A percentile compares a stretch with the other conserved stretches of the same genome.
Conservation (phyloP, 768 basidiomycete genomes). For the Erythrobasidium yunnanense region DNA sequence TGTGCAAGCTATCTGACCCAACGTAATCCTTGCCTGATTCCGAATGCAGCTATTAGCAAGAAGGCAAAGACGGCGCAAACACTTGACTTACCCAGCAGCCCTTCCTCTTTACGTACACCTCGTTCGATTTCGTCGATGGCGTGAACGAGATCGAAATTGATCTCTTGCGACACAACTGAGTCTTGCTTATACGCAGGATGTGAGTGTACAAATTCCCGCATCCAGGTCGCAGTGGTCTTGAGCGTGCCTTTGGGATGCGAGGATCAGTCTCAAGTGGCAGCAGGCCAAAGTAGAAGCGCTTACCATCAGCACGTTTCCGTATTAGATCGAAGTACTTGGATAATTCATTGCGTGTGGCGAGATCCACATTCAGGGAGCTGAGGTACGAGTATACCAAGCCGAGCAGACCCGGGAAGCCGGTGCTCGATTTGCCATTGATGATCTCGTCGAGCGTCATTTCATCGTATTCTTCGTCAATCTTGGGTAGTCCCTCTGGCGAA, state of each 20-base stretch:
- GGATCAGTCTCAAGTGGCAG: neutral
- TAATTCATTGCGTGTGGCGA: conserved; percentile 53
- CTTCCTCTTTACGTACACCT: conserved; percentile 14
- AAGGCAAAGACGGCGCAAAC: neutral
- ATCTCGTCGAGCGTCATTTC: conserved; percentile 88
- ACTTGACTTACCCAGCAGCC: conserved; percentile 7
- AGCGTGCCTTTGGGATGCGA: conserved; percentile 52
- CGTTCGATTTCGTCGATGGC: conserved; percentile 79
- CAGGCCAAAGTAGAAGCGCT: conserved; percentile 34
- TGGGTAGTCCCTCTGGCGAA: conserved; percentile 37
- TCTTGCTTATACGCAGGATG: conserved; percentile 88
- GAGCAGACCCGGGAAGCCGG: conserved; percentile 20
- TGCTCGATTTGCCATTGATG: conserved; percentile 64
- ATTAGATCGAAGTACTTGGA: conserved; percentile 70
- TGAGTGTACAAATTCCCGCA: conserved; percentile 74
- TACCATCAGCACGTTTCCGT: conserved; percentile 66
- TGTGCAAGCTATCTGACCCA: conserved; percentile 1
- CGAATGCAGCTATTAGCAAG: neutral
- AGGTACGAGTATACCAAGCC: conserved; percentile 49
- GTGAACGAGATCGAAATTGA: conserved; percentile 84
- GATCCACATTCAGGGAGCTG: conserved; percentile 67
- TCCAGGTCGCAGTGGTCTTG: conserved; percentile 82
- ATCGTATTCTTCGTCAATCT: conserved; percentile 71
- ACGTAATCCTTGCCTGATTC: conserved; percentile 2
- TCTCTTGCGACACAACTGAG: conserved; percentile 79